A percentile compares a stretch with the other conserved stretches of the same genome.
These are phyloP conservation scores for Lepidium africanum DNA, from an alignment of 345 rosid species.

Conservation along the genomic window DNA sequence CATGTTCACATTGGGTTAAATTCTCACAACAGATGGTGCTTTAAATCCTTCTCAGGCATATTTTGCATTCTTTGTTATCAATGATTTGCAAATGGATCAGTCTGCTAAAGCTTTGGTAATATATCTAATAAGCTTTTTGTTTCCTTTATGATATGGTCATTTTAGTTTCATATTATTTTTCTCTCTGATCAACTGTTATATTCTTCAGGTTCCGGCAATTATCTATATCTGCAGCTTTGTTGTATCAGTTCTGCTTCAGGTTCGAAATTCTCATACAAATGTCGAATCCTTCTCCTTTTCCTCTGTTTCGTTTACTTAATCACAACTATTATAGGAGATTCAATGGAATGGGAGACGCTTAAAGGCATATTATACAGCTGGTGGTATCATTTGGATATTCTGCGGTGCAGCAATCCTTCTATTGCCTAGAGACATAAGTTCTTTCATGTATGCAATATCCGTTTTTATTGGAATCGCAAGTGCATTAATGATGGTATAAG, in stretches of 20 bases:
- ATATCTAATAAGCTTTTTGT: not conserved
- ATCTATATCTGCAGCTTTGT: slow-evolving; percentile 83
- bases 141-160: not conserved
- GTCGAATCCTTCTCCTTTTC: not conserved
- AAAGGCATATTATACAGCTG: slow-evolving; percentile 79
- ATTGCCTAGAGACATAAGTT: slow-evolving; percentile 53
- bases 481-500: slow-evolving; percentile 77
- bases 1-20: not conserved
- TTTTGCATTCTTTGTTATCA: slow-evolving; percentile 83
- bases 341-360: slow-evolving; percentile 72
- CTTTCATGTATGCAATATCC: slow-evolving; percentile 56
- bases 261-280: slow-evolving; percentile 15
- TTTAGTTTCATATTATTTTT: not conserved
- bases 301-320: not conserved
- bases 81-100: slow-evolving; percentile 72
- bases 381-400: slow-evolving; percentile 80
- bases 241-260: slow-evolving; percentile 82
- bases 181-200: slow-evolving; percentile 3
- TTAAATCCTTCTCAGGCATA: slow-evolving; percentile 52
- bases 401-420: slow-evolving; percentile 68
- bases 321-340: slow-evolving; percentile 45
- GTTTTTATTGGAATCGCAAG: slow-evolving; percentile 72
- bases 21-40: slow-evolving; percentile 11
- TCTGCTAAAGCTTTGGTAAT: slow-evolving; percentile 93
- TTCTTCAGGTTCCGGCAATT: slow-evolving; percentile 75